Base-by-base conservation (phyloP, 140 eudicot genomes). In the Bidens hawaiensis region DNA sequence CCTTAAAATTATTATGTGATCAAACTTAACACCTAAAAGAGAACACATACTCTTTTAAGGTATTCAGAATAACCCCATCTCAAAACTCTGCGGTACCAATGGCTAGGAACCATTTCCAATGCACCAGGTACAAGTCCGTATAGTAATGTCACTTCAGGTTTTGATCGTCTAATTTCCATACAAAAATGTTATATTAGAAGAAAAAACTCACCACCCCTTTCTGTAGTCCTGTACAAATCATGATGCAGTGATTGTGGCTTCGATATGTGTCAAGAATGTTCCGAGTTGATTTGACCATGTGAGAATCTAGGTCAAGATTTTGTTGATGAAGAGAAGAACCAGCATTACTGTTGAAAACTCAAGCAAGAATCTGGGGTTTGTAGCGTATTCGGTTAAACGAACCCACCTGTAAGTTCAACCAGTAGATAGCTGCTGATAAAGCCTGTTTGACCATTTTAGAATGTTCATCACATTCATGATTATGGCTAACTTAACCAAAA, bases 341-440 rank as follows among this genome's bases (percentile, higher is more conserved):
- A 82, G 43, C 75, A 81, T 58, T 8, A 88, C 19, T 4, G 85
- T 18, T 0, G 96, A 84, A 27, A 82, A 68, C 56, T 84, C 83
- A 15, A 82, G 72, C 68, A 84, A 24, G 55, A 81, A 76, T 54
- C 76, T 79, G 8, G 85, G 86, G 63, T 72, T 63, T 26, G 65
- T 47, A 3, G 69, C 43, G 14, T 60, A 79, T 65, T 78, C 79
- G 8, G 75, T 55, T 22, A 76, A 46, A 31, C 70, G 76, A 80
- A 70, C 79, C 96, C 87, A 93, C 99, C 99, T 93, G 99, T 85
- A 88, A 93, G 90, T 91, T 93, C 89, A 88, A 93, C 90, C 99
- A 88, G 99, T 83, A 88, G 95, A 93, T 73, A 87, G 99, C 96
- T 83, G 95, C 96, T 91, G 80, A 62, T 88, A 78, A 93, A 93